Conservation (phyloP, 805 yeast species). For the Yamadazyma ubonensis region DNA sequence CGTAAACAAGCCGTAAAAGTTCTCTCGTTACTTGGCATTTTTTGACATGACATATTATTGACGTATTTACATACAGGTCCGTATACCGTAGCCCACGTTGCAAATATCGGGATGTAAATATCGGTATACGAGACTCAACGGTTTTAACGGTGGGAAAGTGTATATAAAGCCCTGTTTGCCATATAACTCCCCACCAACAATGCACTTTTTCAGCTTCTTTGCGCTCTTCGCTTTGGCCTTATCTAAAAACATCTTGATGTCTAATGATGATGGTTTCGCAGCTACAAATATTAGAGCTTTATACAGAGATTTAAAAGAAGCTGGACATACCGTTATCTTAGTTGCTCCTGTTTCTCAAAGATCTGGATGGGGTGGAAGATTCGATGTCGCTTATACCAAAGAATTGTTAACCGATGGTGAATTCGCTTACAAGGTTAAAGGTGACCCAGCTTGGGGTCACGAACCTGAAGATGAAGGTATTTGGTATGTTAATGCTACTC, state of each 20-base stretch:
- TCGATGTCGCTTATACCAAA: constrained; percentile 38
- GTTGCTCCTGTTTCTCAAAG: constrained; percentile 52
- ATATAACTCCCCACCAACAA: constrained; percentile 4
- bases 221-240: constrained; percentile 28
- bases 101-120: too few relatives aligned
- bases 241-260: constrained; percentile 26
- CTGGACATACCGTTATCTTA: constrained; percentile 48
- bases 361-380: constrained; percentile 56
- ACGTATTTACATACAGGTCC: too few relatives aligned
- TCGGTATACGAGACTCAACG: too few relatives aligned
- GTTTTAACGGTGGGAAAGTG: background rate
- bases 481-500: constrained; percentile 59
- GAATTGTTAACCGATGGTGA: constrained; percentile 40
- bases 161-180: background rate
- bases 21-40: too few relatives aligned
- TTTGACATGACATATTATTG: too few relatives aligned
- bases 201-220: constrained; percentile 58
- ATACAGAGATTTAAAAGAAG: constrained; percentile 45
- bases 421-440: constrained; percentile 44
- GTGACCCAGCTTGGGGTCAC: constrained; percentile 56
- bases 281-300: constrained; percentile 55
- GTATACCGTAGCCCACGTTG: too few relatives aligned
- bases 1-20: too few relatives aligned
- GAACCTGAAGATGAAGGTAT: constrained; percentile 35
- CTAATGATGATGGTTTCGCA: constrained; percentile 59